Conservation (phyloP, 2,329 filamentous ascomycete genomes). For the Leptographium radiaticola region DNA sequence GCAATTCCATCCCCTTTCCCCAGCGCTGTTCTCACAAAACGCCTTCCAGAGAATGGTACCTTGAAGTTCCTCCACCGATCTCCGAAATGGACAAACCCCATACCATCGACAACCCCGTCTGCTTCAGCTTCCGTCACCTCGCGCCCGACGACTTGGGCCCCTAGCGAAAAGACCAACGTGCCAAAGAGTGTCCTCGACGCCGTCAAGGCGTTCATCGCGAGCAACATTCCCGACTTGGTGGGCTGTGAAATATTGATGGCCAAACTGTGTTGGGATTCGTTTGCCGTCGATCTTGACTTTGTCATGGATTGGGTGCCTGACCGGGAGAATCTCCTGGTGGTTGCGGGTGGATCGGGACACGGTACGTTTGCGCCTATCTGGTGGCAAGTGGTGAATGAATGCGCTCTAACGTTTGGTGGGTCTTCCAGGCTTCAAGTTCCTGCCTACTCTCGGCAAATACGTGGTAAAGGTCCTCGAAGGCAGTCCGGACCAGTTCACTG, state of each 20-base stretch:
- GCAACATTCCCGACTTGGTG: slow-evolving; percentile 1
- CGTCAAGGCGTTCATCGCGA: neutral
- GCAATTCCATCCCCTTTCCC: neutral
- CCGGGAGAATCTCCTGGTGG: neutral
- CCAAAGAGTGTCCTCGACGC: neutral
- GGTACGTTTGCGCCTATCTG: neutral
- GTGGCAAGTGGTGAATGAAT: neutral
- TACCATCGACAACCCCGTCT: neutral
- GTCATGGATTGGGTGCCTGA: slow-evolving; percentile 1
- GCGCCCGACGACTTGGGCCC: neutral
- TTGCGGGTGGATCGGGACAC: neutral
- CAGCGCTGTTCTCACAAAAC: neutral
- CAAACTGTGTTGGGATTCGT: slow-evolving; percentile 2
- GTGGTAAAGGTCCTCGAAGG: neutral
- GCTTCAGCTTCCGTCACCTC: neutral
- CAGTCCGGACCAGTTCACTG: neutral
- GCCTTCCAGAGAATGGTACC: neutral
- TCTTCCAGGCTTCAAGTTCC: slow-evolving; percentile 1
- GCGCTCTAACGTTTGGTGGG: neutral
- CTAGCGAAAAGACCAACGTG: neutral
- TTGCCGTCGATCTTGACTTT: slow-evolving; percentile 1
- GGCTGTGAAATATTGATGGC: neutral
- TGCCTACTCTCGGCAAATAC: neutral
- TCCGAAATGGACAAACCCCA: slow-evolving; percentile 1
- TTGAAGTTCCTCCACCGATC: neutral